A percentile compares a stretch with the other conserved stretches of the same genome.
Evolutionary conservation across 1,284 basidiomycete species (phyloP).

Genomic region (Mycosarcoma maydis): DNA sequence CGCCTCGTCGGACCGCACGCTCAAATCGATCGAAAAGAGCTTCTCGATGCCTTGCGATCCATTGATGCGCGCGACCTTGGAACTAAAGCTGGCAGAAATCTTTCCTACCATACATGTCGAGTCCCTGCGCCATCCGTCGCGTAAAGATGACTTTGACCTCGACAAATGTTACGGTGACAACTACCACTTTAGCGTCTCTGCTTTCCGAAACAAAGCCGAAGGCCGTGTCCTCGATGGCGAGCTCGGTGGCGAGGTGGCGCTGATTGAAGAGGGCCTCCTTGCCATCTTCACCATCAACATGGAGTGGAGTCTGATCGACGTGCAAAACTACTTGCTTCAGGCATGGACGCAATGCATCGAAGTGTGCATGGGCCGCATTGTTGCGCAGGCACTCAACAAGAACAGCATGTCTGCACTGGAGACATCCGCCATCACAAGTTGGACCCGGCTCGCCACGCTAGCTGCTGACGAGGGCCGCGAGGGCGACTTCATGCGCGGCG

Average conservation of each 20-base stretch:
- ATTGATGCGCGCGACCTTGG: constrained; percentile 72
- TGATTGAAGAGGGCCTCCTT: constrained; percentile 65
- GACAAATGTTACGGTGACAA: constrained; percentile 79
- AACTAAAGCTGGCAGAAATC: constrained; percentile 64
- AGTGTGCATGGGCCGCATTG: constrained; percentile 72
- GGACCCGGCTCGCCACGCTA: constrained; percentile 43
- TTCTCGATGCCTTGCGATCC: constrained; percentile 77
- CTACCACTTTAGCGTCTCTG: constrained; percentile 74
- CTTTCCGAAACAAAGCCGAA: constrained; percentile 61
- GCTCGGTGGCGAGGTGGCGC: constrained; percentile 27
- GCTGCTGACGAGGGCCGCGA: constrained; percentile 77
- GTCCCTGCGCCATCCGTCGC: constrained; percentile 73
- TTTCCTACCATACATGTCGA: constrained; percentile 66
- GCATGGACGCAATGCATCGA: constrained; percentile 80
- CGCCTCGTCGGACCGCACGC: constrained; percentile 72
- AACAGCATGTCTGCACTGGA: constrained; percentile 60
- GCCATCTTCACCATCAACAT: constrained; percentile 76
- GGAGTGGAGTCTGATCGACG: constrained; percentile 83
- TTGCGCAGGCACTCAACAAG: constrained; percentile 73
- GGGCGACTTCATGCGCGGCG: constrained; percentile 84
- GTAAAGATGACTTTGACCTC: constrained; percentile 71
- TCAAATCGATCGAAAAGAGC: constrained; percentile 75
- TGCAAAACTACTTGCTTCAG: constrained; percentile 78
- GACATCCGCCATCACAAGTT: constrained; percentile 31
- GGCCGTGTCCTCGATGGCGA: constrained; percentile 50